Conservation (phyloP, 495 filamentous ascomycete species). For the Jackrogersella multiformis region DNA sequence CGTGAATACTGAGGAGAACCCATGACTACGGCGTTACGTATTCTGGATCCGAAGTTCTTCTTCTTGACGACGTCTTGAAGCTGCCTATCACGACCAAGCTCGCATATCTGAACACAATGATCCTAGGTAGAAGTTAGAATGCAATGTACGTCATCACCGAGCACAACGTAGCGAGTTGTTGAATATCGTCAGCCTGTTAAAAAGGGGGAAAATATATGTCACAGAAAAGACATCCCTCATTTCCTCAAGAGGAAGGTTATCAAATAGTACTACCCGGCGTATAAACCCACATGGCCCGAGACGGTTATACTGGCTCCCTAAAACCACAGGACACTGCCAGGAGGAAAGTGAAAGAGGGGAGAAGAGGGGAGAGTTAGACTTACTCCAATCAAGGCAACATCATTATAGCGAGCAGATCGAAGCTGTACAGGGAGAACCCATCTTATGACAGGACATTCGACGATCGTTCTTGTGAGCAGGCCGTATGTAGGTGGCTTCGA, state of each 20-base stretch:
- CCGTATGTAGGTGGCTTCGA: slow-evolving; percentile 65
- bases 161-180: neutral
- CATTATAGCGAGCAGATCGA: slow-evolving; percentile 72
- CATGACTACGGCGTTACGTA: slow-evolving; percentile 71
- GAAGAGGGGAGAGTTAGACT: slow-evolving; percentile 48
- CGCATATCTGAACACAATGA: slow-evolving; percentile 74
- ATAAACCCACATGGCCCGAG: too few species aligned
- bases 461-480: slow-evolving; percentile 77
- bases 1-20: slow-evolving; percentile 51
- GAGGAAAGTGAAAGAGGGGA: slow-evolving; percentile 2
- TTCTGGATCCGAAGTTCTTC: slow-evolving; percentile 75
- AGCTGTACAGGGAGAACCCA: slow-evolving; percentile 84
- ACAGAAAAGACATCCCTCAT: too few species aligned
- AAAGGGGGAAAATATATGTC: neutral
- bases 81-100: slow-evolving; percentile 67
- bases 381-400: slow-evolving; percentile 91
- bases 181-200: neutral
- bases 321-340: neutral
- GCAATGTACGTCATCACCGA: neutral
- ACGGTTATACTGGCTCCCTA: too few species aligned
- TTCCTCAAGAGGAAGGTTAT: too few species aligned
- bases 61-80: slow-evolving; percentile 77
- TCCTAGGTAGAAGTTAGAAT: slow-evolving; percentile 58
- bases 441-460: slow-evolving; percentile 78
- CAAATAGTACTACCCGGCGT: too few species aligned